Evolutionary conservation across 768 basidiomycete species (phyloP).

Genomic region (Suillus discolor): DNA sequence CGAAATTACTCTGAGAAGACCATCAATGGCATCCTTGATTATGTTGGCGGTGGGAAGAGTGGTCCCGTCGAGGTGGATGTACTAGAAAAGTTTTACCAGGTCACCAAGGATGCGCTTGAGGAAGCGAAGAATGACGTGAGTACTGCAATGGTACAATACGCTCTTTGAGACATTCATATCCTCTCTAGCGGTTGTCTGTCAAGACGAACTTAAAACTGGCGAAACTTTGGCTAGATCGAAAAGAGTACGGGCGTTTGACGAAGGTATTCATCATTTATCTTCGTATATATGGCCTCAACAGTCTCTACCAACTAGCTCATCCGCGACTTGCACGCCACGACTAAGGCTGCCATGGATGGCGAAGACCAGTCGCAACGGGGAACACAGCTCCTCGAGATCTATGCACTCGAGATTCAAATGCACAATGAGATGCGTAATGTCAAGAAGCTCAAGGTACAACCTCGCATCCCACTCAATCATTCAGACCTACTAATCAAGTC

Average conservation of each 20-base stretch:
- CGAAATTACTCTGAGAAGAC: slow-evolving; percentile 97
- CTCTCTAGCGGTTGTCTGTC: slow-evolving; percentile 76
- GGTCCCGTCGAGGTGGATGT: slow-evolving; percentile 81
- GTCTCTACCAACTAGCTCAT: slow-evolving; percentile 55
- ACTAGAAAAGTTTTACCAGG: slow-evolving; percentile 94
- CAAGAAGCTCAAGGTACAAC: slow-evolving; percentile 87
- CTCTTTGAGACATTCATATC: background rate
- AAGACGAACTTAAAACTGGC: slow-evolving; percentile 98
- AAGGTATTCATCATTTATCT: slow-evolving; percentile 51
- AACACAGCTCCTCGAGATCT: slow-evolving; percentile 93
- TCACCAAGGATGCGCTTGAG: slow-evolving; percentile 83
- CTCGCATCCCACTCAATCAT: background rate
- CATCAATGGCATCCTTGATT: slow-evolving; percentile 97
- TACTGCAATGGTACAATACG: background rate
- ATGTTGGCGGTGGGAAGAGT: slow-evolving; percentile 89
- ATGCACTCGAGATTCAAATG: slow-evolving; percentile 99
- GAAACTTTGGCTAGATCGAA: slow-evolving; percentile 94
- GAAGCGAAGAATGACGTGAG: slow-evolving; percentile 96
- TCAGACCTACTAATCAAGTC: background rate
- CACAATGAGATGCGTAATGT: slow-evolving; percentile 95
- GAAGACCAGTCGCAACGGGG: slow-evolving; percentile 92
- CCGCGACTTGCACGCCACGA: slow-evolving; percentile 72
- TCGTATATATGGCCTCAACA: background rate
- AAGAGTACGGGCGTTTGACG: slow-evolving; percentile 83
- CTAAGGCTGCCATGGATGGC: slow-evolving; percentile 58